phyloP scores from a whole-genome alignment of 1,139 yeast species.

The Geotrichum phurueaensis region DNA sequence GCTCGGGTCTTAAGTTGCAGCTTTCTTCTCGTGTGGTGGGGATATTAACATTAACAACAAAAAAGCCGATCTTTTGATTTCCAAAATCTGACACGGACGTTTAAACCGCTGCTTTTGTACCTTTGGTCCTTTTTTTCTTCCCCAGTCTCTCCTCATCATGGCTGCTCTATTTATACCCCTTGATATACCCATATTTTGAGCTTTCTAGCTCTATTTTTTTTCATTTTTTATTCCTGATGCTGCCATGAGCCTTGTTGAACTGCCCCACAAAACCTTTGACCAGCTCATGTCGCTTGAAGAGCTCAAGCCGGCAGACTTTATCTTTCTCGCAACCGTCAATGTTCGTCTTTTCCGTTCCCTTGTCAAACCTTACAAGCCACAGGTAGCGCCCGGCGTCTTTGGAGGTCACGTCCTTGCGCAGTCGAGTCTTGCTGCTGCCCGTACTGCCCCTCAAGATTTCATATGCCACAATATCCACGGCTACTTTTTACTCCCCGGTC shows the following conservation, averaged over 20 bases:
- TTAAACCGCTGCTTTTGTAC: no score
- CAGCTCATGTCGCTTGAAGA: conserved; percentile 26
- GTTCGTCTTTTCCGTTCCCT: conserved; percentile 25
- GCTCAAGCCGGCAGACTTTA: conserved; percentile 18
- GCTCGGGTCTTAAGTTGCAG: background rate
- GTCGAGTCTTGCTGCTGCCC: conserved; percentile 28
- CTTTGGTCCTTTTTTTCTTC: no score
- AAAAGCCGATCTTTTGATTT: no score
- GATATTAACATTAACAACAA: background rate
- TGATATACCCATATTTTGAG: no score
- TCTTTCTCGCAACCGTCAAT: background rate
- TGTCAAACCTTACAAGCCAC: conserved; percentile 26
- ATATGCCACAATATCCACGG: conserved; percentile 31
- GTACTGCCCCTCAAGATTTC: conserved; percentile 25
- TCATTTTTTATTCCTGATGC: background rate
- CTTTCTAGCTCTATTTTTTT: background rate
- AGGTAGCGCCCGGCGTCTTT: conserved; percentile 30
- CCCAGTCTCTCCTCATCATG: no score
- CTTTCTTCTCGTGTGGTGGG: background rate
- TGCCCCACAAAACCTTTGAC: conserved; percentile 24
- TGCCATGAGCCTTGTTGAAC: conserved; percentile 19
- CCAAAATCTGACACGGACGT: no score
- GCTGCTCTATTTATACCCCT: no score
- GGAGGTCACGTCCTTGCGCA: conserved; percentile 35
- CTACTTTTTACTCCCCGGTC: conserved; percentile 33